Base-by-base conservation (phyloP, 2,329 filamentous ascomycete species). In the Aspergillus sclerotialis region DNA sequence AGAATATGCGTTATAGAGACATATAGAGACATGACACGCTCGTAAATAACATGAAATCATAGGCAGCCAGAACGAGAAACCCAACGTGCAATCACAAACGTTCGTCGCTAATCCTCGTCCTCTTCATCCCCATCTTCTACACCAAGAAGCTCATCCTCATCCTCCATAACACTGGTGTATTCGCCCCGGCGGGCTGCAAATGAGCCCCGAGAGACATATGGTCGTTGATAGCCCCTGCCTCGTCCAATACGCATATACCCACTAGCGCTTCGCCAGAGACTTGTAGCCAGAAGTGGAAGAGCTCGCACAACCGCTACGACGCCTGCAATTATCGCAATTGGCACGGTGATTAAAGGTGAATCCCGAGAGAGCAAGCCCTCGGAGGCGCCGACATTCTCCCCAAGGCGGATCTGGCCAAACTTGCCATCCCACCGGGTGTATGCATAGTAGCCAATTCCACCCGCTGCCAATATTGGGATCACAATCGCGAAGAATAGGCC, bases 111-210 rank as follows among this genome's bases (percentile, higher is more conserved):
- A n/a, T 65, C 63, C 33, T 66, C 84, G 42, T 95, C 90, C 54
- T 95, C 89, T 45, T 95, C 90, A 46, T 95, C 90, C 47, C 87
- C 88, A 39, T 94, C 89, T 48, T 95, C 90, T 1, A 50, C 52
- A 1, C 92, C 92, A 23, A 98, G 66, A 47, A 98, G 67, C 68
- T 96, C 90, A 31, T 90, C 90, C 59, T 96, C 92, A 56, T 96
- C 92, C 32, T 92, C 84, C 51, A 94, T 88, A 33, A 94, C 87
- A 51, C 82, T 75, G 11, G 81, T 78, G 60, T 96, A 96, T 60
- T 94, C 86, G n/a, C 84, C 82, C 36, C 85, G 76, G 1, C 86
- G 83, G 37, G 88, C 76, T 4, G 88, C 84, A 64, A 98, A 98
- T 41, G 85, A 90, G 52, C 85, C 84, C 39, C 93, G 72, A 32